Base-by-base conservation (phyloP, 2,329 filamentous ascomycete genomes). In the Chaetomium sp. region DNA sequence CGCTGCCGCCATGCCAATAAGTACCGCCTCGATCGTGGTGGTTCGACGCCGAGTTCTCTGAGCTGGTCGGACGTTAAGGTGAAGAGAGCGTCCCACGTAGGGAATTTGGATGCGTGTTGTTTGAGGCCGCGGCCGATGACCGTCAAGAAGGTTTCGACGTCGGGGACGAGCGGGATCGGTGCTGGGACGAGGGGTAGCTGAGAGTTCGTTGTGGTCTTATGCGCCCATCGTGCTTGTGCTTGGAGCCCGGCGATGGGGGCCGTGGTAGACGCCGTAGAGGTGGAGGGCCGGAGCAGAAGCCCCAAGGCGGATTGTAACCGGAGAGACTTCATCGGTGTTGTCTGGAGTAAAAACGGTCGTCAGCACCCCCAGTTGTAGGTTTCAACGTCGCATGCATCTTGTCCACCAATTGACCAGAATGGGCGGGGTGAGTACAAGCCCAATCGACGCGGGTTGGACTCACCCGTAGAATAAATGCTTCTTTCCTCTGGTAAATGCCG, bases 51-150 rank as follows among this genome's bases (percentile, higher is more conserved):
- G 14, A 94, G 79, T 64, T 92, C 86, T 62, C 85, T 84, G 62
- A 99, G 79, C 72, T 97, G 85, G 45, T 78, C 71, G 14, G 89
- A 90, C 27, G 83, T 85, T 61, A 94, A 78, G 46, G 85, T 85
- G 79, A 97, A 97, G 46, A 99, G 83, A 5, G 89, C 82, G 52
- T 94, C 87, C 94, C 94, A 97, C 9, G 87, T 86, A 2, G 88
- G 84, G 65, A 99, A 89, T 72, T 97, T 97, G 72, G 82, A 78
- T 49, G 87, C 82, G 75, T 96, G 89, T 68, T 87, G 84, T 67
- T 81, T 85, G 65, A 96, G 84, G 65, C 86, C 86, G 61, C 94
- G 91, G 64, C 94, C 94, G 72, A 97, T 96, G 57, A 96, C 79
- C 38, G 82, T 89, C 60, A 97, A 85, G 72, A 99, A 96, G 12